Evolutionary conservation across 371 early-diverging fungal genomes (phyloP), one percentile per base, ranked within the genome.

Genomic region (Mortierella sp.): DNA sequence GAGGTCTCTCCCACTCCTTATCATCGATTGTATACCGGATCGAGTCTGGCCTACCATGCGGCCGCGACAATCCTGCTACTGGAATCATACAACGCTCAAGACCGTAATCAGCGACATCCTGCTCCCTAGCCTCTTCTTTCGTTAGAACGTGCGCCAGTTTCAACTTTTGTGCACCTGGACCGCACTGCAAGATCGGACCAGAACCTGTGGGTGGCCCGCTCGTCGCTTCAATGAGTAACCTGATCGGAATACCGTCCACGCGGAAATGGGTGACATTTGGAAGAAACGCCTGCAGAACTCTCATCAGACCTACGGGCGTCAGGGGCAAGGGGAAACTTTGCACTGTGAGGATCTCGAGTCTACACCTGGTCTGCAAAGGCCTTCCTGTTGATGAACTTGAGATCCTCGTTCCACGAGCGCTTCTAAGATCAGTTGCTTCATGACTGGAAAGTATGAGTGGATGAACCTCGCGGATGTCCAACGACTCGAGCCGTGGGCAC

Each of bases 401-500:
- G 16, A 16, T 3, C 16, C 6, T 18, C 42, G 16, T 34, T 34
- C 42, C 42, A 42, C 16, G 42, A 16, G 42, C 16, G 42, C 16
- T 18, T 6, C 3, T 12, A 16, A 16, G 16, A 16, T 3, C 10
- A 30, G 4, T n/a, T 0, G 9, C 1, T 10, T 43, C 24, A 13
- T 55, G 39, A 42, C 16, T 42, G 42, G 3, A 16, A 42, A 42
- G 12, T 9, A 16, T 18, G 3, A 3, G 42, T 10, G 16, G 26
- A 46, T 12, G 27, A 8, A 58, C 19, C 26, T 54, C 59, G 18
- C 66, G 54, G n/a, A 59, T 13, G 14, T 66, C 66, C 41, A 66
- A 41, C n/a, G 16, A 38, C 16, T 54, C 54, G 0, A 66, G 48
- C 4, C 31, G 47, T 2, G 48, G 59, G 31, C 58, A 59, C n/a